Base-by-base conservation (phyloP, 768 basidiomycete genomes). In the Cyathus striatus region DNA sequence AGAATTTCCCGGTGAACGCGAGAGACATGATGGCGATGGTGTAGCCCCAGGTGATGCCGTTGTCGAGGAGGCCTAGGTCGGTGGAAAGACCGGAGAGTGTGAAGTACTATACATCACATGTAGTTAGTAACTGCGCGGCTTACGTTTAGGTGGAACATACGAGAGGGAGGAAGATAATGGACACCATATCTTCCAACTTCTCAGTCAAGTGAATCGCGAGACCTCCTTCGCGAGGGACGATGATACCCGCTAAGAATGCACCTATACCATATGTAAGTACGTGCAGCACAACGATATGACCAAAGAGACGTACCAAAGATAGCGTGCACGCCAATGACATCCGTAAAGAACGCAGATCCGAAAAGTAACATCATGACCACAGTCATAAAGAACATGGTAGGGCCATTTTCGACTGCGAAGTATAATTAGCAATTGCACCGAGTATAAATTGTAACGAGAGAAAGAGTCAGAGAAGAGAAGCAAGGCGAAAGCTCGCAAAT, bases 141-240 rank as follows among this genome's bases (percentile, higher is more conserved):
- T 7, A 9, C 23, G 13, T 16, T 23, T 40, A 14, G 16, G 17
- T 27, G n/a, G 40, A 7, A 60, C 72, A 47, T 55, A 90, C 88
- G 40, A 95, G 67, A 3, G 93, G 93, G 10, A 96, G 65, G 64
- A 96, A 94, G 34, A 94, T 81, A 46, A 94, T 84, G 0, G 88
- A 66, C 2, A 94, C 88, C 76, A 95, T 82, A 63, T 97, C 95
- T 64, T 99, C 96, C n/a, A 98, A 67, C 56, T 95, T 97, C 53
- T 95, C 90, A 0, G 90, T 92, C n/a, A 98, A 66, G 0, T 83
- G 72, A 40, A 93, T 89, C 0, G 86, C 80, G 25, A 99, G 80
- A 2, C 86, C 86, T 2, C 90, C 89, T 53, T 93, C 86, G 22
- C 91, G 80, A 2, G 96, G 95, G 6, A 97, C 83, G 43, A 86